A percentile compares a stretch with the other conserved stretches of the same genome.
phyloP scores from a whole-genome alignment of 306 rosid genomes.

The Abrus pulchellus region DNA sequence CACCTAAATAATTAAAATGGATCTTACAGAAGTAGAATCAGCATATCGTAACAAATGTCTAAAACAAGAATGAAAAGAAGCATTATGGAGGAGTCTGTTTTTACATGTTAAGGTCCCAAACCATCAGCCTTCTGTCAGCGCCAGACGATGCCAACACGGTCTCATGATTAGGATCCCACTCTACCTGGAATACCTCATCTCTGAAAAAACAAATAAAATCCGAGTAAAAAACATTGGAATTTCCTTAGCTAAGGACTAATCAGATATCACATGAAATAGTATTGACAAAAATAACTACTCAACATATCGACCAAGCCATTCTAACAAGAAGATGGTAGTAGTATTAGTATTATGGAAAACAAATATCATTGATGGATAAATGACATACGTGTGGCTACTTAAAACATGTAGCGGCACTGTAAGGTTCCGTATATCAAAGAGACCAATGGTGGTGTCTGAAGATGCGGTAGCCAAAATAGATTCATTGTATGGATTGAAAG shows the following conservation, averaged over 20 bases:
- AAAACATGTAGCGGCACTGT: slow-evolving; percentile 72
- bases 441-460: slow-evolving; percentile 82
- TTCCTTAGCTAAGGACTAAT: not conserved
- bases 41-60: not conserved
- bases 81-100: not conserved
- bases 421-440: slow-evolving; percentile 86
- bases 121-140: slow-evolving; percentile 88
- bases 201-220: slow-evolving; percentile 50
- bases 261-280: slow-evolving; percentile 12
- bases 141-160: slow-evolving; percentile 87
- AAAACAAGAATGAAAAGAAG: not conserved
- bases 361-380: not conserved
- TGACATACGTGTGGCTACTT: slow-evolving; percentile 80
- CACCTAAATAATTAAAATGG: not conserved
- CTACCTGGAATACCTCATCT: slow-evolving; percentile 96
- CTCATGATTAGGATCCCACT: slow-evolving; percentile 98
- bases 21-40: slow-evolving; percentile 6
- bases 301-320: not conserved
- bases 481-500: slow-evolving; percentile 84
- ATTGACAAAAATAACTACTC: not conserved
- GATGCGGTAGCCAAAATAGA: slow-evolving; percentile 97
- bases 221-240: not conserved
- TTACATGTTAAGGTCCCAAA: slow-evolving; percentile 97
- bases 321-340: not conserved
- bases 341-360: not conserved